These are phyloP conservation scores for Agroathelia rolfsii DNA, from an alignment of 1,284 basidiomycete species.

Conservation along the genomic window DNA sequence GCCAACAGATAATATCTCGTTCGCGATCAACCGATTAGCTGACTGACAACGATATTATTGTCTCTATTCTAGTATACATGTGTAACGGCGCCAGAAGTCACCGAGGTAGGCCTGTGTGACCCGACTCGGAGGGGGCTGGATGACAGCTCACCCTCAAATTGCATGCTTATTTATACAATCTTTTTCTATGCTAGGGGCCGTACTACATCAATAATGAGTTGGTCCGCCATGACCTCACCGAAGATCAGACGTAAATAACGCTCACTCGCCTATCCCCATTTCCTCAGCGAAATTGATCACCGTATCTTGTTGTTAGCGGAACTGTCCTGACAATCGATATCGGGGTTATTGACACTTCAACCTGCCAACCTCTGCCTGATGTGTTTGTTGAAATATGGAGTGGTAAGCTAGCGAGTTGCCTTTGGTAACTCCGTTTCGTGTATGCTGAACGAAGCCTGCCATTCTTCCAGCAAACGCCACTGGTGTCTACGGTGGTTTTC, in stretches of 20 bases:
- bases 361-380: slow-evolving; percentile 57
- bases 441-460: slow-evolving; percentile 6
- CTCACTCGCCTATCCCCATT: slow-evolving; percentile 7
- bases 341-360: slow-evolving; percentile 65
- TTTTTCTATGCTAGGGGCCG: slow-evolving; percentile 2
- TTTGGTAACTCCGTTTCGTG: slow-evolving; percentile 18
- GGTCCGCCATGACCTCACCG: slow-evolving; percentile 39
- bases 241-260: slow-evolving; percentile 35
- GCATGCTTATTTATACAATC: background rate
- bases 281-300: background rate
- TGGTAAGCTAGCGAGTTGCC: slow-evolving; percentile 15
- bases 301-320: no score
- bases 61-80: slow-evolving; percentile 11
- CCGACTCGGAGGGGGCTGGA: background rate
- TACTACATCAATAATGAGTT: slow-evolving; percentile 37
- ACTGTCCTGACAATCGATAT: slow-evolving; percentile 50
- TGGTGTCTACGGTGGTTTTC: slow-evolving; percentile 37
- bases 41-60: slow-evolving; percentile 1
- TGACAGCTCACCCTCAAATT: background rate
- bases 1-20: slow-evolving; percentile 7
- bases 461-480: slow-evolving; percentile 38
- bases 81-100: slow-evolving; percentile 23
- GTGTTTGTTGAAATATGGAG: slow-evolving; percentile 68
- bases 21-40: slow-evolving; percentile 9
- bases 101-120: slow-evolving; percentile 25